Base-by-base conservation (phyloP, 345 rosid genomes). In the Camelina sativa region DNA sequence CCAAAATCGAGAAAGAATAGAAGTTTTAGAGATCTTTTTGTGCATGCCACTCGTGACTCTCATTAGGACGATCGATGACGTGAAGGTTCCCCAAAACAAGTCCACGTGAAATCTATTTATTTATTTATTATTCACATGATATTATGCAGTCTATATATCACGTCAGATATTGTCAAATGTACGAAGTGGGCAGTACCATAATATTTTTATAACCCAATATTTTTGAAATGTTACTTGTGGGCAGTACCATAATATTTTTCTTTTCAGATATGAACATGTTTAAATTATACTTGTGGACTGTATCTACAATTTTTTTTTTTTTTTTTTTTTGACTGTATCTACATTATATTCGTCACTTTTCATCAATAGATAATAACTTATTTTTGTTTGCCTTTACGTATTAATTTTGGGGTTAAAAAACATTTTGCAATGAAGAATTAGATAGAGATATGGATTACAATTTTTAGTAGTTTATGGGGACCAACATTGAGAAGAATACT, bases 1-100 rank as follows among this genome's bases (percentile, higher is more conserved):
- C 59, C 8, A 69, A 62, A 53, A 55, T 62, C 76, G 53, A 44
- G 22, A 5, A 54, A 16, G 40, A 47, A 55, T 15, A 62, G 43
- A 76, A 62, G 62, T 38, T 63, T 58, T 35, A 22, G 51, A 77
- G 73, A 65, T 77, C 44, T 50, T 43, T 50, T 52, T 43, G 47
- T 43, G 47, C n/a, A 40, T 62, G 69, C 16, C 68, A 78, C 81
- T 66, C 77, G 81, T 78, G 81, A 72, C 73, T 66, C 34, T 65
- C 73, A 47, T 57, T 11, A 65, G 30, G 71, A 65, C 37, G 72
- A 67, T 72, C 37, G 72, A 67, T 72, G 77, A 72, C 81, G 73
- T 72, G 72, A 78, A 72, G 65, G 34, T 71, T 71, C 67, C 43
- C 43, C 15, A 50, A 63, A 71, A 77, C 53, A 50, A 48, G 4